These are phyloP conservation scores for Zopfia rhizophila DNA, from an alignment of 2,329 filamentous ascomycete species.

Conservation along the genomic window DNA sequence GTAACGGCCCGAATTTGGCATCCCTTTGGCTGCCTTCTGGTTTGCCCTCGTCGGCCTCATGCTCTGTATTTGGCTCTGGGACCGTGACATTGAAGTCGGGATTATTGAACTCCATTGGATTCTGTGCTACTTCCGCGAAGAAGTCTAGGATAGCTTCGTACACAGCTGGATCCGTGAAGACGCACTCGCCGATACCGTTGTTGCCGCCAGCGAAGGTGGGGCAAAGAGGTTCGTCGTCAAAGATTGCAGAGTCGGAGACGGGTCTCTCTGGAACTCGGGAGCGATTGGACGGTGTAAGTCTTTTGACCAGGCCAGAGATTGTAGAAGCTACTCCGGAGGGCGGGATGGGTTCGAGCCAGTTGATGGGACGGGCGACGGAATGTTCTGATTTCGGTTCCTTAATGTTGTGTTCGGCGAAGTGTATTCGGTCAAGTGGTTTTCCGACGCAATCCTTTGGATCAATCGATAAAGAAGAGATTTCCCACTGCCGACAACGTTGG, in stretches of 20 bases:
- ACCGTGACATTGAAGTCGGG: constrained; percentile 30
- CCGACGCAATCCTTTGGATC: constrained; percentile 34
- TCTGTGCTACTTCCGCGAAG: constrained; percentile 67
- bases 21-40: not conserved
- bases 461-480: constrained; percentile 21
- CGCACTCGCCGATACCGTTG: constrained; percentile 66
- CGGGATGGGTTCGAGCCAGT: constrained; percentile 22
- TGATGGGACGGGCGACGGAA: constrained; percentile 2
- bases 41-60: constrained; percentile 7
- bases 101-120: constrained; percentile 50
- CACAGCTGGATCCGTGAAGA: constrained; percentile 64
- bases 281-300: not conserved
- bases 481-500: constrained; percentile 47
- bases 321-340: not conserved
- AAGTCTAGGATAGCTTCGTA: constrained; percentile 68
- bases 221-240: constrained; percentile 45
- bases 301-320: constrained; percentile 1
- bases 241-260: not conserved
- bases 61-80: constrained; percentile 27
- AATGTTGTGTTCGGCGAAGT: not conserved
- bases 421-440: constrained; percentile 26
- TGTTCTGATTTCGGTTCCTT: not conserved
- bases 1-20: not conserved
- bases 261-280: not conserved
- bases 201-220: constrained; percentile 74